Evolutionary conservation across 805 yeast species (phyloP), one percentile per base, ranked within the genome.

Genomic region (Diddensiella santjacobensis): DNA sequence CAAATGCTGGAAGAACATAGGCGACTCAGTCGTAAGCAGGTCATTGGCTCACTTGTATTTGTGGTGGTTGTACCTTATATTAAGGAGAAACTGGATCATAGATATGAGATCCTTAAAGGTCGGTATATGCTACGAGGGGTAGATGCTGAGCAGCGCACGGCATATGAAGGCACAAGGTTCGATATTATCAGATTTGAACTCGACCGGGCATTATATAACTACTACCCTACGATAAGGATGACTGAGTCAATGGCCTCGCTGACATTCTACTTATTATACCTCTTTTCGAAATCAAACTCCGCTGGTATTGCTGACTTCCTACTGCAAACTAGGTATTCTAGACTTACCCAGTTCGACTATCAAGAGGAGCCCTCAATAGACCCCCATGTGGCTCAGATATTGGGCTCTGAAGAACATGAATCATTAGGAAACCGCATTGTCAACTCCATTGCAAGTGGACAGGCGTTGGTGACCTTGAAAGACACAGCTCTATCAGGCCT

Each of bases 61-160:
- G 63, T 82, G 4, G 78, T 87, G 1, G 81, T 85, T 1, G 58
- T 80, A 0, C 83, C 91, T 0, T 90, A 89, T 58, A 15, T 88
- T 8, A 71, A 69, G 44, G 89, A 82, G 55, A 88, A 87, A 59
- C 67, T 84, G 42, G 84, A 84, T 51, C 73, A 75, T 13, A 61
- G 78, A 31, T 81, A 80, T 59, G 91, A 86, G 48, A 69, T 74
- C 40, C 69, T 85, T 58, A 71, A 77, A 52, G 84, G 95, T 1
- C 74, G 77, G 47, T 73, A 74, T 42, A 64, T 83, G 19, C 70
- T 85, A 42, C 44, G 77, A 70, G 54, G 77, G 70, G 57, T 66
- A 71, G 57, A 57, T 1, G 64, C 56, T 3, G 68, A 62, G 30
- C 13, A 10, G 15, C 5, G 5, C 5, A 44, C 48, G 3, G 57